Evolutionary conservation across 495 filamentous ascomycete species (phyloP), one percentile per base, ranked within the genome.

Genomic region (Parachaetomium inaequale): DNA sequence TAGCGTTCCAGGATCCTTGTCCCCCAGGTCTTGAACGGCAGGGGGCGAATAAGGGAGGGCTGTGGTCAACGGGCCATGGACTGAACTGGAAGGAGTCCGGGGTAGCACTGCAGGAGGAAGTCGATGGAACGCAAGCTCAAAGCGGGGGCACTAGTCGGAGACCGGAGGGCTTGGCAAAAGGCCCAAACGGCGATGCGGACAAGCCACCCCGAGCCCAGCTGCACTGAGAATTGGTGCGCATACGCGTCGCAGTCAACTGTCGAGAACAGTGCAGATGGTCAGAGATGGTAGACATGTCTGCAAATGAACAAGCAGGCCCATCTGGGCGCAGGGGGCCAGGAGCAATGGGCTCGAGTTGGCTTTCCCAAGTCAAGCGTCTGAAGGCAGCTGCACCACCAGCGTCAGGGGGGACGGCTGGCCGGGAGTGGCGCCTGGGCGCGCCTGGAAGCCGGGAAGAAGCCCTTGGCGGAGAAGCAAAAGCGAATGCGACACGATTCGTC

Each of bases 171-270:
- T 61, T 61, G 53, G 45, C 45, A 49, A 8, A 36, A 17, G 54
- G 40, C 36, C 59, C 29, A 47, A 65, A 65, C 54, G 58, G 63
- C 58, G 46, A 61, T 21, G 32, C 63, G 63, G 63, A 62, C 53
- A 42, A 45, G 19, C 25, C 4, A 28, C 21, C 14, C 63, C 63
- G 58, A 56, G 47, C 19, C 2, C 25, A 51, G 49, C 21, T 52
- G n/a, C n/a, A n/a, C n/a, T n/a, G n/a, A n/a, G n/a, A n/a, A n/a
- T n/a, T n/a, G n/a, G n/a, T n/a, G n/a, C n/a, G n/a, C n/a, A n/a
- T n/a, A n/a, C n/a, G n/a, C n/a, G n/a, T n/a, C n/a, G n/a, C n/a
- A n/a, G 32, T 5, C 32, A 34, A 34, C 32, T 34, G 6, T 5
- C 32, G 32, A 34, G 32, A 11, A 34, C 5, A 6, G 32, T 34